Evolutionary conservation across 768 basidiomycete species (phyloP), one percentile per base, ranked within the genome.

Genomic region (Psilocybe azurescens): DNA sequence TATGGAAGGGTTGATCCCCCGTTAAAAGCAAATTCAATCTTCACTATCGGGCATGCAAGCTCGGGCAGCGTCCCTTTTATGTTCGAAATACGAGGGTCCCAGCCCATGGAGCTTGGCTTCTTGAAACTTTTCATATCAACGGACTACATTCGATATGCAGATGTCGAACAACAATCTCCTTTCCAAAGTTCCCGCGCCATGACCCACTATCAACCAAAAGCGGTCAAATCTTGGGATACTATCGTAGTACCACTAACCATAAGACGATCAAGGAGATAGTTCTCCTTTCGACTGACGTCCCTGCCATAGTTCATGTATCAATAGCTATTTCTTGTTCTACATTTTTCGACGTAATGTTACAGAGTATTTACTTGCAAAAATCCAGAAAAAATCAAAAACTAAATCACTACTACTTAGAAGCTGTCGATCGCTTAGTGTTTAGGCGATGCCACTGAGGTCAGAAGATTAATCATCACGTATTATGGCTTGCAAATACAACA

Each of bases 121-220:
- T 44, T 64, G 53, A 68, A 65, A 38, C 41, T 65, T 16, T 65
- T 60, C 30, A 50, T 65, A 39, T 50, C 61, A 28, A 57, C 38
- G 5, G 13, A 55, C 20, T 52, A 60, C 46, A 49, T 54, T 8
- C 61, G 65, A 41, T 55, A 61, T 28, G 55, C 53, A 9, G 6
- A 47, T 3, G 54, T 68, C 50, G 32, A n/a, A 18, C 64, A 61
- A 30, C 11, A 18, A 10, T 62, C 63, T 13, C 59, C 59, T 10
- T 60, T 63, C 10, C 7, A 16, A 16, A 5, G 13, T 0, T 16
- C 30, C n/a, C 59, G 59, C 24, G 29, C 28, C 9, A 55, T 60
- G 44, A 36, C n/a, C 7, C 32, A 49, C 13, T 56, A 13, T 56
- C 54, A 16, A 53, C 13, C 32, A 3, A 56, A 46, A 33, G 10